Base-by-base conservation (phyloP, 116 monocot genomes). In the Phalaenopsis hybrid region DNA sequence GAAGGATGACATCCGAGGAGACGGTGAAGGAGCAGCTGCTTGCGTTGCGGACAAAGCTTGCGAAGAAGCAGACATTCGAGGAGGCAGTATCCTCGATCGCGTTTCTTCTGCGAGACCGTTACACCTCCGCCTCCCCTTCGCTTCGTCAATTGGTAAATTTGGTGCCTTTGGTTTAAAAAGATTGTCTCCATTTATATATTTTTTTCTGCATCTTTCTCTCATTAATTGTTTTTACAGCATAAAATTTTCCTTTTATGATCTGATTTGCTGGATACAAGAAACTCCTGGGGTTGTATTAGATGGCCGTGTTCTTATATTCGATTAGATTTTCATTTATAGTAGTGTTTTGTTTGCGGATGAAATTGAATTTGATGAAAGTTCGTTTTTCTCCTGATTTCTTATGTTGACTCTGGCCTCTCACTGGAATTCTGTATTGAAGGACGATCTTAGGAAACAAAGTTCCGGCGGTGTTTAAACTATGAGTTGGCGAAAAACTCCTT, bases 1-100 rank as follows among this genome's bases (percentile, higher is more conserved):
- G 12, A 46, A 68, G 15, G 7, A 85, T 87, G 90, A 80, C 70
- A 21, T 80, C 84, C 13, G 86, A 87, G 67, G 83, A 88, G 52
- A 75, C 79, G 16, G 12, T 89, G 57, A 72, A 89, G 75, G 86
- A 75, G 49, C 85, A 95, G 82, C 61, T 98, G 67, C 89, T 89
- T 46, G 74, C 82, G 34, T 45, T 95, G 86, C 95, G 93, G 88
- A 89, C 74, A 83, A 89, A 90, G 79, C 84, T 95, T 17, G 95
- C 87, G 37, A 98, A 93, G 87, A 98, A 95, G 88, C 91, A 92
- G 25, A 87, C 86, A 0, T 97, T 97, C 83, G 94, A 97, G 84
- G 91, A 83, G 17, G 92, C 97, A 28, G 93, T 98, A 77, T 70
- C 83, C 50, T 86, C 86, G 17, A 86, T 93, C 79, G 59, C 84